A percentile compares a stretch with the other conserved stretches of the same genome.
These are phyloP conservation scores for Symbiodinium natans DNA, from an alignment of 73 alveolate genomes.

Conservation along the genomic window DNA sequence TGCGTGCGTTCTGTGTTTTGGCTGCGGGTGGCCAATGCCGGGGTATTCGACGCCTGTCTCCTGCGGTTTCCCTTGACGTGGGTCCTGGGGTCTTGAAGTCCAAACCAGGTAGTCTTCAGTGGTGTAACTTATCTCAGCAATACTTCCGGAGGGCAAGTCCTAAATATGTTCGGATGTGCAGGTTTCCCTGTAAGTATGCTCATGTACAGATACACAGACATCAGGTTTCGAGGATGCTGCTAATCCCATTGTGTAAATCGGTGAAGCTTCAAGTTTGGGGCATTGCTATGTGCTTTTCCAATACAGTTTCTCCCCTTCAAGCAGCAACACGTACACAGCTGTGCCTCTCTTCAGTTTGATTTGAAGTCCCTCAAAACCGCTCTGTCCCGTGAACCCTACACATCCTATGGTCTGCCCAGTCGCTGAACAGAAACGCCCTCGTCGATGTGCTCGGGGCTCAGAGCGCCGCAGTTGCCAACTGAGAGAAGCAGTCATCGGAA, in stretches of 20 bases:
- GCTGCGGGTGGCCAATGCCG: background rate
- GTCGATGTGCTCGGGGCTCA: background rate
- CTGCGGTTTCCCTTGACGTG: background rate
- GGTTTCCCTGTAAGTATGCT: too few species aligned
- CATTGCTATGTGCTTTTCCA: too few species aligned
- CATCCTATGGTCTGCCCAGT: background rate
- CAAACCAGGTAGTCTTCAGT: background rate
- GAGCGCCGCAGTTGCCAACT: slow-evolving; percentile 7
- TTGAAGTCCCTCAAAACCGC: background rate
- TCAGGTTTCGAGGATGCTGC: too few species aligned
- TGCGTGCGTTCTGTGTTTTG: background rate
- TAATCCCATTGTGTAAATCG: background rate
- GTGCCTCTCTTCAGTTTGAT: background rate
- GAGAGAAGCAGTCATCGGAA: background rate
- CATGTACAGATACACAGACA: background rate
- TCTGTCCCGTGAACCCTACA: background rate
- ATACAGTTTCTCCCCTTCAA: background rate
- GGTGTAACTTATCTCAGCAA: background rate
- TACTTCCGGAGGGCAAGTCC: background rate
- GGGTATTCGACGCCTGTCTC: background rate
- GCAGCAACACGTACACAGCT: background rate
- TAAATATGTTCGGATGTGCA: too few species aligned
- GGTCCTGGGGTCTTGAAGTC: background rate
- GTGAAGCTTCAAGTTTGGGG: background rate
- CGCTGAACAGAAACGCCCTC: background rate